Base-by-base conservation (phyloP, 202 grass and related monocot genomes). In the Zoysia matrella region DNA sequence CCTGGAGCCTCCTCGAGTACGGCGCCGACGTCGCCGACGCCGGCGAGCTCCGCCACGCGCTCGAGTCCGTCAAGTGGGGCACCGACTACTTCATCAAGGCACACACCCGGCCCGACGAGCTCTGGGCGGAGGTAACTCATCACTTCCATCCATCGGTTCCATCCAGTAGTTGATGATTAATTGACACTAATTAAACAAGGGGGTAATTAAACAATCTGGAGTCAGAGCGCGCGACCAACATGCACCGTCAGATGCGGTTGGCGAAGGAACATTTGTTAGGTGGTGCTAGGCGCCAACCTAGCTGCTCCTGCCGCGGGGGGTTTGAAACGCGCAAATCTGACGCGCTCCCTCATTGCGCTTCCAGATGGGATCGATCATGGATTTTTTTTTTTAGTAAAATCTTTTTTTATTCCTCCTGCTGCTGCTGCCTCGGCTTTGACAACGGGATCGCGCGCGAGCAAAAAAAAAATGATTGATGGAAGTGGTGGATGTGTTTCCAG, bases 51-150 rank as follows among this genome's bases (percentile, higher is more conserved):
- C 54, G 64, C 0, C 92, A 98, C 84, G 84, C 84, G 1, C 81
- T 94, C 78, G 82, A 94, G 76, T 74, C 95, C 54, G 82, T 98
- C 92, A 98, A 98, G 81, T 98, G 95, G 95, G 95, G 95, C 69
- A 93, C 95, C 50, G 95, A 98, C 62, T 98, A 98, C 88, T 98
- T 98, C 79, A 87, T 98, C 88, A 94, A 98, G 64, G 92, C 95
- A 7, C 95, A 98, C 79, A 93, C 92, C 8, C 45, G 70, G 11
- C 90, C 90, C 4, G 14, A 91, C 67, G 95, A 91, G 64, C 92
- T 98, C 18, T 98, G 95, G 95, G 95, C 92, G 3, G 90, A 98
- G 95, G 94, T 93, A 86, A 54, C 3, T 75, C 30, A 36, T 36
- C 30, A 36, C 30, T 36, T 36, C 30, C 30, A 36, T 36, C 30